A percentile compares a stretch with the other conserved stretches of the same genome.
Evolutionary conservation across 768 basidiomycete genomes (phyloP).

Genomic region (Daedalea quercina): DNA sequence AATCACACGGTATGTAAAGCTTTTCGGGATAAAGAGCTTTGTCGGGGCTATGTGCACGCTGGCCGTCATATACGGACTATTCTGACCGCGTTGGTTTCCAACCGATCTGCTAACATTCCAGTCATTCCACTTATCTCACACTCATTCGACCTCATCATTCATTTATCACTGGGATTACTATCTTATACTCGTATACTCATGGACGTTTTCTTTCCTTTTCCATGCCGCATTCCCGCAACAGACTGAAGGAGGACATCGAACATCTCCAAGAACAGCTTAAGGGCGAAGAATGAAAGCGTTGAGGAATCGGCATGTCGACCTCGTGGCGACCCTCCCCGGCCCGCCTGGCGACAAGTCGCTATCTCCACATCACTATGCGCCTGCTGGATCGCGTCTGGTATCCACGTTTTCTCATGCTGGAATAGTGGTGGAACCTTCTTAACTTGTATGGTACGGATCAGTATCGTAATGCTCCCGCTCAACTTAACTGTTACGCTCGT

Average conservation of each 20-base stretch:
- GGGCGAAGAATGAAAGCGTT: slow-evolving; percentile 16
- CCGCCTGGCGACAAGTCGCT: slow-evolving; percentile 3
- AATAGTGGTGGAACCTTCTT: neutral
- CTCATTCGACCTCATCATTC: slow-evolving; percentile 9
- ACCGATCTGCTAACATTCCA: neutral
- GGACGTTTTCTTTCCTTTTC: slow-evolving; percentile 7
- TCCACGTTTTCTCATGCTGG: neutral
- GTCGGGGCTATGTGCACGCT: slow-evolving; percentile 44
- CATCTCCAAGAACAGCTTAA: slow-evolving; percentile 37
- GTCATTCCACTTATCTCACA: slow-evolving; percentile 18
- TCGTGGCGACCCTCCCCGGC: slow-evolving; percentile 23
- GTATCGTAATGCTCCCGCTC: neutral
- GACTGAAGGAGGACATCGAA: slow-evolving; percentile 65
- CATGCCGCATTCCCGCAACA: slow-evolving; percentile 22
- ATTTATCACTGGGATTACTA: slow-evolving; percentile 8
- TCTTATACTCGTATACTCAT: slow-evolving; percentile 13
- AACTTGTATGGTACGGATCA: slow-evolving; percentile 7
- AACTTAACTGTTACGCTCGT: slow-evolving; percentile 4
- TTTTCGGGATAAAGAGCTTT: slow-evolving; percentile 54
- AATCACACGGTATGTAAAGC: slow-evolving; percentile 69
- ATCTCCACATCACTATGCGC: slow-evolving; percentile 6
- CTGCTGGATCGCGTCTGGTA: slow-evolving; percentile 9
- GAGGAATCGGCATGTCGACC: slow-evolving; percentile 17
- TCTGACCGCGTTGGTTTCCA: slow-evolving; percentile 12
- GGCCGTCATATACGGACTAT: slow-evolving; percentile 44